Base-by-base conservation (phyloP, 2,329 filamentous ascomycete species). In the Colletotrichum somersetense region DNA sequence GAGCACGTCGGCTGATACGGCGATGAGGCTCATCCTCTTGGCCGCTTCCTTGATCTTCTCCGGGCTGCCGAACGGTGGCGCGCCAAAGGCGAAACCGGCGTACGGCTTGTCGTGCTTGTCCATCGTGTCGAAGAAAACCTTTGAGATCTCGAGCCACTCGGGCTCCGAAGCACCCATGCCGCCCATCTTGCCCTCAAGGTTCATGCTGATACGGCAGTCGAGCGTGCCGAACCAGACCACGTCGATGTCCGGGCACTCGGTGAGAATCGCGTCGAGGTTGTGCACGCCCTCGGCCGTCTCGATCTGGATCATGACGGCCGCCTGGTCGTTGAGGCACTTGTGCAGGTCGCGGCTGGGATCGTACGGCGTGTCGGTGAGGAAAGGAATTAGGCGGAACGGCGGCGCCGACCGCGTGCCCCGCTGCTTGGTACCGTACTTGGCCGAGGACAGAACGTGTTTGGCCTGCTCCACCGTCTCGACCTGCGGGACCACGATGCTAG, bases 251-350 rank as follows among this genome's bases (percentile, higher is more conserved):
- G 83, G 82, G 35, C 80, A 80, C 69, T 81, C 82, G 18, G 83
- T 85, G 40, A 87, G 80, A 67, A 87, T 86, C 50, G 79, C 83
- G 73, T 87, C 85, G n/a, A 87, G 83, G 75, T 87, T 86, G 64
- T 83, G 76, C 69, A 86, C 78, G 55, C 80, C 85, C 63, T 80
- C 77, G 5, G 82, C 74, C 1, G 80, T 78, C 76, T 87, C 85
- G 50, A 86, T 83, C 75, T 87, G 85, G 59, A 86, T 84, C 78
- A 86, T 83, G 69, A 87, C 77, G 57, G 85, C 85, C 0, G 85
- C 84, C 76, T 86, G 85, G 63, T 83, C 75, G 76, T 87, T 86
- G 40, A 85, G 62, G 72, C 81, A 82, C 71, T 81, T 76, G 71
- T 80, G 80, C 10, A 85, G 69, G 40, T 82, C 79, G 5, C 77